Evolutionary conservation across 1,139 yeast species (phyloP).

Genomic region (Protomyces macrosporus): DNA sequence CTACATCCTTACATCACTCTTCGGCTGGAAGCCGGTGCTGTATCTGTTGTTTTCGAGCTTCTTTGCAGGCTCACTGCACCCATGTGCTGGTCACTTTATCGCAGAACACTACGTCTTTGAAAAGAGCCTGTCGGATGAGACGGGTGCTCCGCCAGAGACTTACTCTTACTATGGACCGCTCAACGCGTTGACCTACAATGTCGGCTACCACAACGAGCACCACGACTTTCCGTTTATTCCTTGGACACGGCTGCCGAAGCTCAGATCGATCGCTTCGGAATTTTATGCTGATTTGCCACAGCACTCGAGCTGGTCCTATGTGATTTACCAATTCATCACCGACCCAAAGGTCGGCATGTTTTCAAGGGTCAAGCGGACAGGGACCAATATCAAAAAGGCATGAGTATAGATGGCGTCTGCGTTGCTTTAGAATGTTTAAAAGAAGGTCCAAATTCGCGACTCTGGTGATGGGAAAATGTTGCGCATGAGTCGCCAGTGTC

Average conservation of each 20-base stretch:
- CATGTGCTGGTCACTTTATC: constrained; percentile 91
- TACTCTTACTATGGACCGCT: constrained; percentile 81
- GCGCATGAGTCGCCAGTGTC: constrained; percentile 19
- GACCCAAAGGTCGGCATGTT: constrained; percentile 65
- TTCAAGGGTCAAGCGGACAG: constrained; percentile 68
- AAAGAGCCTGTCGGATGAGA: constrained; percentile 43
- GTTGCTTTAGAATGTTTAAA: background rate
- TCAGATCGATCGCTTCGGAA: constrained; percentile 66
- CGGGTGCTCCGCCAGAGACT: constrained; percentile 63
- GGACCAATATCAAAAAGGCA: constrained; percentile 1
- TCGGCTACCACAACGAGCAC: constrained; percentile 90
- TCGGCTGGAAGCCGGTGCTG: constrained; percentile 61
- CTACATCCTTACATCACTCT: constrained; percentile 48
- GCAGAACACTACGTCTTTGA: constrained; percentile 84
- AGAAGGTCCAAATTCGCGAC: constrained; percentile 2
- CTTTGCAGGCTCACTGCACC: constrained; percentile 86
- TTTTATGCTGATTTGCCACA: constrained; percentile 77
- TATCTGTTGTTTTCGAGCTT: constrained; percentile 75
- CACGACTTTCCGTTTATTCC: constrained; percentile 93
- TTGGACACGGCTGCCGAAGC: constrained; percentile 71
- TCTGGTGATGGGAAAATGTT: constrained; percentile 6
- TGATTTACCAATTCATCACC: constrained; percentile 64
- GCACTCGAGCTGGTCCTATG: constrained; percentile 74
- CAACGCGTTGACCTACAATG: constrained; percentile 79
- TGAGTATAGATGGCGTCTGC: background rate